Base-by-base conservation (phyloP, 805 yeast genomes). In the Starmerella potacharoeniae region DNA sequence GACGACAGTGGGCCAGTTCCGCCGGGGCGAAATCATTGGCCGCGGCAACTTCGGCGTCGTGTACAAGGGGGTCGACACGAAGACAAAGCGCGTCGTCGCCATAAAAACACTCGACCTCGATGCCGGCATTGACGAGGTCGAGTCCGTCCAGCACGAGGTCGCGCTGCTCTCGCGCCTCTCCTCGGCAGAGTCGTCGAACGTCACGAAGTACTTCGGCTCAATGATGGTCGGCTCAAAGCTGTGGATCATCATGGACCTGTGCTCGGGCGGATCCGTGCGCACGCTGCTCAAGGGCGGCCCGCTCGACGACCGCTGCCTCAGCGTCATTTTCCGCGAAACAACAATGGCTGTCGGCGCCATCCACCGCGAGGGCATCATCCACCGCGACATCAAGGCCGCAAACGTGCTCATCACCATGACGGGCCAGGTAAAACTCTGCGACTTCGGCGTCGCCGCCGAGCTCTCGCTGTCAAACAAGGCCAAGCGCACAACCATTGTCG, bases 371-470 rank as follows among this genome's bases (percentile, higher is more conserved):
- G 96, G 95, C 11, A 93, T 95, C 28, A 93, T 93, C 36, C 99
- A 93, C 69, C 78, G 99, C 62, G 99, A 93, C 69, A 80, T 93
- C 63, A 93, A 93, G 69, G 96, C 97, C 1, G 99, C 98, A 0
- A 93, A 93, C 67, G 87, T 93, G 11, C 75, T 93, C 58, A 84
- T 93, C 52, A 79, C 90, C 3, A 86, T 86, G 61, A 95, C 86
- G 49, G 99, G 98, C 6, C 79, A 77, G 52, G 95, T 95, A 5
- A 87, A 86, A 65, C 76, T 93, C 46, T 91, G 97, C 75, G 99
- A 93, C 69, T 93, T 93, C 71, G 99, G 99, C 35, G 98, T 95
- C 28, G 98, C 99, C 0, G 97, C 97, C 1, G 91, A 88, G 66
- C 73, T 90, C 45, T 80, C 95, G 2, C 77, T 90, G 39, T 77